Evolutionary conservation across 352 stramenopile species (phyloP), one percentile per base, ranked within the genome.

Genomic region (Phytophthora chlamydospora): DNA sequence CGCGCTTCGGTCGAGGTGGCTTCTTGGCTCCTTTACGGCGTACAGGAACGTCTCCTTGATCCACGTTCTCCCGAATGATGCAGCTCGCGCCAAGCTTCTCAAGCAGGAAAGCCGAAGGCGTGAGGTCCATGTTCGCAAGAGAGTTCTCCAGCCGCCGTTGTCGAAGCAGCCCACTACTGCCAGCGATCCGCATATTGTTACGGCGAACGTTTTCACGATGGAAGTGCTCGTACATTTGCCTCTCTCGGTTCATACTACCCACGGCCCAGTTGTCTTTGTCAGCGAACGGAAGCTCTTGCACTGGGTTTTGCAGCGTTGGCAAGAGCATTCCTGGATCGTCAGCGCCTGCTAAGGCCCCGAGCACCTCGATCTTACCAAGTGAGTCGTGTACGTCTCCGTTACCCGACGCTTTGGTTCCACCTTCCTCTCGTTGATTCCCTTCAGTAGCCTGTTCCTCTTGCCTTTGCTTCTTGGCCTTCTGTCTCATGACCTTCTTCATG

Each of bases 241-340:
- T 66, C 50, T 92, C 77, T 12, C 85, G 76, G 33, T 92, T 91
- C 34, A 91, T 50, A 56, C 83, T 90, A 0, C 84, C 81, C 13
- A 94, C 75, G 4, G 64, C 75, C 85, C 85, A 94, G 50, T 94
- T 92, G 59, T 90, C 83, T 48, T 92, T 94, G 68, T 92, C 83
- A 3, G 75, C 68, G 16, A 88, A 94, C 2, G 80, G 76, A 14
- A 91, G 44, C 0, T 80, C 62, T 14, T 89, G 68, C 3, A 69
- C 61, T 0, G 66, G 62, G n/a, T 77, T 72, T 38, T 82, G 73
- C 2, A 89, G 47, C 0, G 55, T 69, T 8, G 82, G 76, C 14
- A 88, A 46, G 5, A 88, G 39, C 47, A 66, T 47, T 8, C 32
- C 41, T 16, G 59, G 24, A 17, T 69, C 53, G 2, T 60, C 57